Evolutionary conservation across 2,329 filamentous ascomycete species (phyloP).

Genomic region (Colletotrichum tofieldiae): DNA sequence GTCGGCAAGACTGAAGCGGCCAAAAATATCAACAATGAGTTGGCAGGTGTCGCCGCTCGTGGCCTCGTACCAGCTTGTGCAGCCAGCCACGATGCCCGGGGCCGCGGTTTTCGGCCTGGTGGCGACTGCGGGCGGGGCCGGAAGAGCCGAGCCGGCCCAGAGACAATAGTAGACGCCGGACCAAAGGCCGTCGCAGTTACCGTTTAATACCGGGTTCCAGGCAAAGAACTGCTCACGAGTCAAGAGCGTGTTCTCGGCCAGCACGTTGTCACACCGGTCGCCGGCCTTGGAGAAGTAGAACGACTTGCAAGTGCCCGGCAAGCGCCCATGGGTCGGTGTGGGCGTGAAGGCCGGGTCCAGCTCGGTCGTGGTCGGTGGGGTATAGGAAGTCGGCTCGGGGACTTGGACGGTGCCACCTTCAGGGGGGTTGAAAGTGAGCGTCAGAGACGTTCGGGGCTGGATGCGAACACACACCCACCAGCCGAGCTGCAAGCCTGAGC

Average conservation of each 20-base stretch:
- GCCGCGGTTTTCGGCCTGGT: too few species aligned
- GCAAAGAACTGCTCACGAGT: conserved; percentile 47
- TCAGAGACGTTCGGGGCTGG: not conserved
- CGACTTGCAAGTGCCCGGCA: conserved; percentile 33
- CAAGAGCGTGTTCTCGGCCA: conserved; percentile 41
- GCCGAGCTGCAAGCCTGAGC: conserved; percentile 27
- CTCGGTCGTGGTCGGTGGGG: not conserved
- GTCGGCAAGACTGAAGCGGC: too few species aligned
- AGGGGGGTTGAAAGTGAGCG: conserved; percentile 20
- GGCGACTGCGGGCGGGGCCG: too few species aligned
- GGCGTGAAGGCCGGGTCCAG: conserved; percentile 33
- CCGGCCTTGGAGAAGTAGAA: conserved; percentile 36
- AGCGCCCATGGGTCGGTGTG: conserved; percentile 31
- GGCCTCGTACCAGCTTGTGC: too few species aligned
- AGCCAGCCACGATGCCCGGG: too few species aligned
- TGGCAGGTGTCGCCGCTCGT: too few species aligned
- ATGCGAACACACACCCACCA: conserved; percentile 16
- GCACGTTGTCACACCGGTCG: conserved; percentile 41
- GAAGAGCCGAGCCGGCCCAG: too few species aligned
- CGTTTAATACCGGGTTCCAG: conserved; percentile 48
- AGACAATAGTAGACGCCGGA: conserved; percentile 46
- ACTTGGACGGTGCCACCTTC: too few species aligned
- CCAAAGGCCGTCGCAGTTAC: conserved; percentile 48
- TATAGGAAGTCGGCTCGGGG: conserved; percentile 7
- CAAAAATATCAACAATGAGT: too few species aligned